Percentiles rank a stretch among this genome's conserved stretches.
Conservation (phyloP, 495 filamentous ascomycete species). For the Aspergillus bertholletiae region DNA sequence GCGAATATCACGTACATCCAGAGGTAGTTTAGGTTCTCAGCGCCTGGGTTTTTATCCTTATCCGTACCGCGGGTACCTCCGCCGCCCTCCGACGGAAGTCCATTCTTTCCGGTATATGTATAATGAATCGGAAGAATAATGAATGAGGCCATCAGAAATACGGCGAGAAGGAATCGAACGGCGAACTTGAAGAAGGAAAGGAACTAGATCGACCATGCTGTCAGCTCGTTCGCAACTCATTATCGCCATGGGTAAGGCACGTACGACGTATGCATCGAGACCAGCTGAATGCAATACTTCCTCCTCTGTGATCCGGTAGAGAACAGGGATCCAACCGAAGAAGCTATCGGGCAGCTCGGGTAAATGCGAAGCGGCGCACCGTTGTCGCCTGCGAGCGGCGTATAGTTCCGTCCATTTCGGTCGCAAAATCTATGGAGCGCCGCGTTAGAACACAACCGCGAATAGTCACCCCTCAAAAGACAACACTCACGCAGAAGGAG, state of each 20-base stretch:
- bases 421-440: conserved; percentile 57
- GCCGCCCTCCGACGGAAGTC: conserved; percentile 35
- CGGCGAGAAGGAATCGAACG: conserved; percentile 71
- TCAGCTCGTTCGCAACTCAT: too few relatives aligned
- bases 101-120: conserved; percentile 52
- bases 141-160: conserved; percentile 73
- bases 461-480: too few relatives aligned
- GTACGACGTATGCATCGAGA: conserved; percentile 91
- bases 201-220: too few relatives aligned
- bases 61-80: conserved; percentile 7
- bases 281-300: conserved; percentile 88
- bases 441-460: neutral
- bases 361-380: conserved; percentile 63
- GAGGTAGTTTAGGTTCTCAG: conserved; percentile 55
- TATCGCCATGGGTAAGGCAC: too few relatives aligned
- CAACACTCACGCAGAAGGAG: conserved; percentile 55
- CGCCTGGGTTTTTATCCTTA: conserved; percentile 26
- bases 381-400: conserved; percentile 75
- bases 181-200: conserved; percentile 93
- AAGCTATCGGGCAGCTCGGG: conserved; percentile 82
- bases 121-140: conserved; percentile 86
- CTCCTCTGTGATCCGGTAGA: conserved; percentile 87
- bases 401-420: conserved; percentile 93
- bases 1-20: conserved; percentile 92
- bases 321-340: conserved; percentile 88